phyloP scores from a whole-genome alignment of 345 rosid species.

The Lepidium didymum region DNA sequence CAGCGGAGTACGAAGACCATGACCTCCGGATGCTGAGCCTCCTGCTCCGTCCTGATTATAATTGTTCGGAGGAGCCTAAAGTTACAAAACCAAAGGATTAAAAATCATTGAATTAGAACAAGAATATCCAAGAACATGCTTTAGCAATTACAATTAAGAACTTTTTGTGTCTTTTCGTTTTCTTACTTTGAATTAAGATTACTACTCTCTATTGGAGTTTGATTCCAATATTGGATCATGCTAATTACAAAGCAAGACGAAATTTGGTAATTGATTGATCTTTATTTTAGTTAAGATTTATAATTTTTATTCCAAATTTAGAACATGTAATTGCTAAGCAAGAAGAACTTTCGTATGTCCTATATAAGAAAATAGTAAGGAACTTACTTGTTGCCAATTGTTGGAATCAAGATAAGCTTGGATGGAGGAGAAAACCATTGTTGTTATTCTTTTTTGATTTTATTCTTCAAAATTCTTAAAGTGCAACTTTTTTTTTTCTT shows the following conservation, averaged over 20 bases:
- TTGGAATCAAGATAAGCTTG: conserved; percentile 96
- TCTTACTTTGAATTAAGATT: neutral
- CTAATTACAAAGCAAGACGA: neutral
- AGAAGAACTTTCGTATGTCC: neutral
- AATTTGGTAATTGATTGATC: neutral
- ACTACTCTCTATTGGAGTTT: conserved; percentile 26
- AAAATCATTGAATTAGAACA: conserved; percentile 51
- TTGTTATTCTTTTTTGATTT: conserved; percentile 48
- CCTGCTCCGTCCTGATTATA: conserved; percentile 34
- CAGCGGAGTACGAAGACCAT: conserved; percentile 41
- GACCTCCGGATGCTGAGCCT: conserved; percentile 33
- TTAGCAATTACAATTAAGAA: conserved; percentile 24
- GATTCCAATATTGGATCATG: neutral
- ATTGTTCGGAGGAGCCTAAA: conserved; percentile 26
- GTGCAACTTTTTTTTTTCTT: conserved; percentile 5
- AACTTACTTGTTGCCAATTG: conserved; percentile 91
- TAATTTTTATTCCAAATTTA: neutral
- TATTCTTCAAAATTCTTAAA: conserved; percentile 26
- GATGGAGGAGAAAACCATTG: conserved; percentile 85
- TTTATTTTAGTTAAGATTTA: neutral
- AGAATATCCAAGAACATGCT: conserved; percentile 28
- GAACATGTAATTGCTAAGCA: conserved; percentile 2
- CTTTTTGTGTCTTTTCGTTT: conserved; percentile 24
- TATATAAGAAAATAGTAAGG: conserved; percentile 29
- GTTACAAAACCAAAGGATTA: neutral